Base-by-base conservation (phyloP, 2,329 filamentous ascomycete genomes). In the Curvularia sp. region DNA sequence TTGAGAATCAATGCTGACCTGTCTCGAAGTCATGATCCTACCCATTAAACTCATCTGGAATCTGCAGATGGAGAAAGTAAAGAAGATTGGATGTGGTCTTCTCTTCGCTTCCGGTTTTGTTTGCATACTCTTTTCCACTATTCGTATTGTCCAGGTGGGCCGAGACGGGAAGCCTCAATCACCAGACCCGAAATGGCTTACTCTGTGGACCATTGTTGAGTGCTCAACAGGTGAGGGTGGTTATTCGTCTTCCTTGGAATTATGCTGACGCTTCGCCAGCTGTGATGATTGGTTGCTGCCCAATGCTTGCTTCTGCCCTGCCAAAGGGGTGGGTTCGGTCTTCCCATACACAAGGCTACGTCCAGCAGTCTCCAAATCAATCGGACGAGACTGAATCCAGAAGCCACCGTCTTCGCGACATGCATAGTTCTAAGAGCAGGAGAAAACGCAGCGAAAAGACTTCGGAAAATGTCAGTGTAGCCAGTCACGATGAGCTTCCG, bases 181-280 rank as follows among this genome's bases (percentile, higher is more conserved):
- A 5, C 75, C 74, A 5, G 70, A 67, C n/a, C 68, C 68, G 22
- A 71, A 73, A 6, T 78, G 76, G 77, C 57, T 79, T 10, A 69
- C 72, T 5, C 57, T 78, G 18, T 78, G 76, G 76, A 74, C 70
- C 7, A 70, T 73, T 10, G 71, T 77, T 31, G 76, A 79, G 58
- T 65, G 66, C 9, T 67, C 75, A 26, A 75, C 76, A 49, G 75
- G 76, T 77, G 68, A 47, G 44, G 8, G 33, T 4, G 15, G 38
- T 38, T 56, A 38, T 5, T 20, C n/a, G 15, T 7, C 8, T n/a
- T 8, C 6, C 18, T 24, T 10, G 10, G n/a, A 24, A 26, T 6
- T 20, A 20, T 47, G 20, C 56, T 52, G 22, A 61, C 35, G 15
- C 33, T 33, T 20, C 41, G 18, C 10, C 22, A 70, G 70, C 69